A percentile compares a stretch with the other conserved stretches of the same genome.
Conservation (phyloP, 108 stramenopile genomes). For the Skeletonema potamos region DNA sequence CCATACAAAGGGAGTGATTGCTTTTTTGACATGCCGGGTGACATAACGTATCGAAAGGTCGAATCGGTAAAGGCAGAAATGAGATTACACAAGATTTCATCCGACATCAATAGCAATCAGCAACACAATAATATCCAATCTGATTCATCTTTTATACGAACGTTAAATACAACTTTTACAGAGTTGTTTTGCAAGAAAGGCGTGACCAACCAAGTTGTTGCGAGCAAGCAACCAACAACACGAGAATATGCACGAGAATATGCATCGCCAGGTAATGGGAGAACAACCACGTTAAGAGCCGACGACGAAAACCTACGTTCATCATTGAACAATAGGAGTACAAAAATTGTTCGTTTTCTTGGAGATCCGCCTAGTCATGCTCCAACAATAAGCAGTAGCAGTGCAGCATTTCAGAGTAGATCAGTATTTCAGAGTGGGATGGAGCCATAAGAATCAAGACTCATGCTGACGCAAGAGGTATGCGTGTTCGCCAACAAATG, state of each 20-base stretch:
- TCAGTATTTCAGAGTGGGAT: not conserved
- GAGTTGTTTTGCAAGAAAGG: not conserved
- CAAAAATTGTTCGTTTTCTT: not conserved
- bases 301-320: not conserved
- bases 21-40: slow-evolving; percentile 71
- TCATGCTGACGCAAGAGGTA: slow-evolving; percentile 6
- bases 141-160: not conserved
- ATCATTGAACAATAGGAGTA: not conserved
- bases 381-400: not conserved
- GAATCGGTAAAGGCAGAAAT: slow-evolving; percentile 57
- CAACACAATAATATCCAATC: slow-evolving; percentile 5
- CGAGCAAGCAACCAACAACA: not conserved
- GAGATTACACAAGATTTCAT: slow-evolving; percentile 29
- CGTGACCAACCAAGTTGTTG: not conserved
- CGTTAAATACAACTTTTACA: not conserved
- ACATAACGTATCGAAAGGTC: slow-evolving; percentile 49
- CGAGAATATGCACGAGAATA: not conserved
- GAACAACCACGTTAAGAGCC: not conserved
- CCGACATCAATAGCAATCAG: slow-evolving; percentile 16
- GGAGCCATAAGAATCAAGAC: not conserved
- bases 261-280: not conserved
- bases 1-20: slow-evolving; percentile 41
- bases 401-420: not conserved
- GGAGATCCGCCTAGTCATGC: not conserved
- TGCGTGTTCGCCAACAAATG: slow-evolving; percentile 18